These are phyloP conservation scores for Volvariella volvacea DNA, from an alignment of 1,284 basidiomycete species.

Conservation along the genomic window DNA sequence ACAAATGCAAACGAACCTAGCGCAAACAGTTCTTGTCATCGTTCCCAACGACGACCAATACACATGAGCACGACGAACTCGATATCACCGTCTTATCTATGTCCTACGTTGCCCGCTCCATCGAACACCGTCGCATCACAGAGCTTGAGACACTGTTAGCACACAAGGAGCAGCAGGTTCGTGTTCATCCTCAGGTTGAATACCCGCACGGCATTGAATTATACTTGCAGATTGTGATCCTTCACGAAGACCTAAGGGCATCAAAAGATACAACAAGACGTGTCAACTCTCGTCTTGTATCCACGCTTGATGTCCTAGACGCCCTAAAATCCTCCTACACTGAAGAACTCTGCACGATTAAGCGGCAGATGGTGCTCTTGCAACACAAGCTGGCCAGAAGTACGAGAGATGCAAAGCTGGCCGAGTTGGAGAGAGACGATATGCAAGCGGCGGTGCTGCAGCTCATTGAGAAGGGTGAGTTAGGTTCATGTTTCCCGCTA, in stretches of 20 bases:
- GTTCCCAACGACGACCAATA: too few species aligned
- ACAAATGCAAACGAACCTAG: too few species aligned
- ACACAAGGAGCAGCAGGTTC: too few species aligned
- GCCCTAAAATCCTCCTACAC: slow-evolving; percentile 31
- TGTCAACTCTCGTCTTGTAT: slow-evolving; percentile 40
- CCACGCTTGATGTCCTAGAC: slow-evolving; percentile 48
- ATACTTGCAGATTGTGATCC: slow-evolving; percentile 16
- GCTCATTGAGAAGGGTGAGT: slow-evolving; percentile 53
- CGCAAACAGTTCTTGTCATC: too few species aligned
- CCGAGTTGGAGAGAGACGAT: slow-evolving; percentile 47
- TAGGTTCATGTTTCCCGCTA: too few species aligned
- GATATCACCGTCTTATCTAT: too few species aligned
- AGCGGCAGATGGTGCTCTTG: slow-evolving; percentile 27
- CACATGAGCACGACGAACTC: too few species aligned
- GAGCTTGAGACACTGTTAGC: too few species aligned
- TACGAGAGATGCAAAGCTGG: slow-evolving; percentile 22
- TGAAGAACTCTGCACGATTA: slow-evolving; percentile 33
- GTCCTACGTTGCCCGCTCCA: too few species aligned
- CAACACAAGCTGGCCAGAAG: slow-evolving; percentile 32
- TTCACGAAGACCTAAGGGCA: slow-evolving; percentile 15
- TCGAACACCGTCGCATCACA: too few species aligned
- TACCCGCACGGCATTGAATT: neutral
- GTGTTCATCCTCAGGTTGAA: too few species aligned
- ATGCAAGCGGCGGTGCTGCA: slow-evolving; percentile 45
- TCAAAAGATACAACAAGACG: slow-evolving; percentile 37